Evolutionary conservation across 129 eudicot species (phyloP).

Genomic region (Saussurea involucrata): DNA sequence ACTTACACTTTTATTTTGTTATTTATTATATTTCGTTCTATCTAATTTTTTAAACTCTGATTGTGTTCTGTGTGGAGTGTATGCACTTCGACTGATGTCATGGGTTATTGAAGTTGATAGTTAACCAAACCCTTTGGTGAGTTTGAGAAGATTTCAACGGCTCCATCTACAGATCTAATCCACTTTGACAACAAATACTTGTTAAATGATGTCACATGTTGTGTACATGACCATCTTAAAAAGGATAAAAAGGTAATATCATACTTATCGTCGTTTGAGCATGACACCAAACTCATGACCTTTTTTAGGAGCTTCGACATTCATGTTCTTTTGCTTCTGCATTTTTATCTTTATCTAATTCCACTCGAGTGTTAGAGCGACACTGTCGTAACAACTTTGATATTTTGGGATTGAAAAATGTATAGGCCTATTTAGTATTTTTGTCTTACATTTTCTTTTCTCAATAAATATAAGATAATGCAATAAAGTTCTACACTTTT

Average conservation of each 20-base stretch:
- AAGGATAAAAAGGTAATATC: not conserved
- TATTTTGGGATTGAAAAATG: not conserved
- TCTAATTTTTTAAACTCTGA: no score
- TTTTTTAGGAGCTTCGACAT: not conserved
- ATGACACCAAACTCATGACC: not conserved
- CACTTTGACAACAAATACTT: not conserved
- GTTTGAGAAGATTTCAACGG: not conserved
- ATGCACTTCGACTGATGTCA: no score
- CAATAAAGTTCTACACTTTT: not conserved
- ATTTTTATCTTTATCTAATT: not conserved
- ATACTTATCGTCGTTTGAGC: not conserved
- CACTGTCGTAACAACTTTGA: not conserved
- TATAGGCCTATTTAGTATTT: not conserved
- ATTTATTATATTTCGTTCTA: no score
- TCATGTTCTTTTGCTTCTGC: not conserved
- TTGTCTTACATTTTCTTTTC: not conserved
- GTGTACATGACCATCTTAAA: not conserved
- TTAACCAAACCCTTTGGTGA: not conserved
- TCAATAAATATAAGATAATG: not conserved
- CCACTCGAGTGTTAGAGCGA: not conserved
- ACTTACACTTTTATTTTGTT: not conserved
- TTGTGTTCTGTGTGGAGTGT: no score
- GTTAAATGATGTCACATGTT: not conserved
- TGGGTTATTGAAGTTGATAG: not conserved
- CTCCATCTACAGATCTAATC: not conserved